These are phyloP conservation scores for Candida sithepensis DNA, from an alignment of 805 yeast genomes.

Conservation along the genomic window DNA sequence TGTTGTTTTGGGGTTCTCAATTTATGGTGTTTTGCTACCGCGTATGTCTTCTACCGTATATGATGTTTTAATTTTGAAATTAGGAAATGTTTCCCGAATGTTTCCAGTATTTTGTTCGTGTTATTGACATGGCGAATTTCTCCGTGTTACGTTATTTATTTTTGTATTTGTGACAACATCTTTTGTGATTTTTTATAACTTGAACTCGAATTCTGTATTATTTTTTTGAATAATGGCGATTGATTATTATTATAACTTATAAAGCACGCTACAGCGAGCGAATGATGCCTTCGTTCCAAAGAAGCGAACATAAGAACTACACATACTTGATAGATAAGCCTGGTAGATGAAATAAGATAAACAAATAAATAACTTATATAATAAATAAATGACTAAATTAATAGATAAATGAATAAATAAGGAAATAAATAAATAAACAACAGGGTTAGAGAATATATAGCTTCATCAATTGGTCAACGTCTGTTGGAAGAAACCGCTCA, in stretches of 20 bases:
- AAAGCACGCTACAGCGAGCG: too few relatives aligned
- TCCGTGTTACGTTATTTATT: neutral
- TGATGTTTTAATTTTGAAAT: neutral
- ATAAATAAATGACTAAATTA: constrained; percentile 5
- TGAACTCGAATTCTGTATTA: neutral
- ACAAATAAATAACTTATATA: constrained; percentile 8
- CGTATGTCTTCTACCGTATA: neutral
- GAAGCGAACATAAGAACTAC: too few relatives aligned
- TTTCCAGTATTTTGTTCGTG: neutral
- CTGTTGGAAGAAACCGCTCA: neutral
- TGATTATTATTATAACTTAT: too few relatives aligned
- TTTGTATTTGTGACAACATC: neutral
- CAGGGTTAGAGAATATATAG: neutral
- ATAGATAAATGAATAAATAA: neutral
- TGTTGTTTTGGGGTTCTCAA: neutral
- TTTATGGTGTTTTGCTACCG: neutral
- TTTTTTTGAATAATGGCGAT: constrained; percentile 1
- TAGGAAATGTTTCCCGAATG: neutral
- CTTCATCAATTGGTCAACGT: neutral
- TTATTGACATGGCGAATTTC: neutral
- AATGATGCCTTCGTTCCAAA: too few relatives aligned
- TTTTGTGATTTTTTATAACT: neutral
- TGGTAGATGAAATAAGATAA: too few relatives aligned
- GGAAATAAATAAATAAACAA: neutral
- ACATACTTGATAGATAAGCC: too few relatives aligned